These are phyloP conservation scores for Trichoderma endophyticum DNA, from an alignment of 2,329 filamentous ascomycete species.

Conservation along the genomic window DNA sequence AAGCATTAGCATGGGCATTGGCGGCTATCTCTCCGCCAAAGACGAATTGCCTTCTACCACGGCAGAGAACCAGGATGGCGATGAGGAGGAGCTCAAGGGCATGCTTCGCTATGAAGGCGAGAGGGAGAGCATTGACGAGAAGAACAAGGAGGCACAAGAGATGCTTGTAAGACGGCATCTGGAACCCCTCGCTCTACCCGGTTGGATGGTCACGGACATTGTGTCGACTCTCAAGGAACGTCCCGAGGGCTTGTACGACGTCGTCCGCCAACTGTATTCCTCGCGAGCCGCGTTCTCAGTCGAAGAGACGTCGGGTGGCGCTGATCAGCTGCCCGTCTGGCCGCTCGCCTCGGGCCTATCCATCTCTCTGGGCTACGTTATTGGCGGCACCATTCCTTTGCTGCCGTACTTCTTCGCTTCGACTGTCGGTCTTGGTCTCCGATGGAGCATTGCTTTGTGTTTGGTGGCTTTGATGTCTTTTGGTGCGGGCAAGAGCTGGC, in stretches of 20 bases:
- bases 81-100: conserved; percentile 26
- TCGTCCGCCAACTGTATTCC: conserved; percentile 22
- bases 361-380: conserved; percentile 59
- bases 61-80: neutral
- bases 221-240: conserved; percentile 26
- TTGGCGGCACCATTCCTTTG: conserved; percentile 61
- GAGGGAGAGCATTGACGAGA: conserved; percentile 22
- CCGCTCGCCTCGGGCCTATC: conserved; percentile 53
- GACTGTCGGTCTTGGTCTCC: conserved; percentile 42
- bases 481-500: conserved; percentile 53
- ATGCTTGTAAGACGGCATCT: conserved; percentile 33
- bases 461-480: conserved; percentile 53
- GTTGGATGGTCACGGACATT: conserved; percentile 24
- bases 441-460: conserved; percentile 54
- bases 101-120: conserved; percentile 26
- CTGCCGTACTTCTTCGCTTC: conserved; percentile 57
- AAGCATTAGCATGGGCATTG: conserved; percentile 70
- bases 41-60: conserved; percentile 29
- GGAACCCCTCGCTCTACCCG: conserved; percentile 30
- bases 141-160: conserved; percentile 15
- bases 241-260: conserved; percentile 32
- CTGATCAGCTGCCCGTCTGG: conserved; percentile 26
- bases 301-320: conserved; percentile 11
- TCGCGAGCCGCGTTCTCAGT: neutral
- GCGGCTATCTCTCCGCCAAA: conserved; percentile 62